A percentile compares a stretch with the other conserved stretches of the same genome.
These are phyloP conservation scores for Solanum clarkiae DNA, from an alignment of 257 asterid genomes.

Conservation along the genomic window DNA sequence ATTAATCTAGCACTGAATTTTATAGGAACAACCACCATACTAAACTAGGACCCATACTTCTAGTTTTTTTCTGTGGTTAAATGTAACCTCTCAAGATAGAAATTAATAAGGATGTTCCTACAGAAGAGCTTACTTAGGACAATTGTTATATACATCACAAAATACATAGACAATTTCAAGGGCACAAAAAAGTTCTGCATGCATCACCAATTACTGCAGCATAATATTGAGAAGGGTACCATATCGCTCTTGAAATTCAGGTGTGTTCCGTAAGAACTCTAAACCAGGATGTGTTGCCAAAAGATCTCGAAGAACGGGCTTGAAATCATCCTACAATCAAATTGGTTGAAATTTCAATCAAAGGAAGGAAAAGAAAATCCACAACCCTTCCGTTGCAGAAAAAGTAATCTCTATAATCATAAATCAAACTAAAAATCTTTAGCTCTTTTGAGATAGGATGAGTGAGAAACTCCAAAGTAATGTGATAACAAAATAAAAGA, in stretches of 20 bases:
- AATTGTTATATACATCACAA: neutral
- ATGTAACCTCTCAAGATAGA: neutral
- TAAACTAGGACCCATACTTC: neutral
- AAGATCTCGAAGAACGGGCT: constrained; percentile 89
- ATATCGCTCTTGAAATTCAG: constrained; percentile 99
- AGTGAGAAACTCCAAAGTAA: neutral
- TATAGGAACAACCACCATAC: neutral
- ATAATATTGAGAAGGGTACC: constrained; percentile 36
- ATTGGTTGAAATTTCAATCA: neutral
- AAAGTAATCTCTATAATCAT: neutral
- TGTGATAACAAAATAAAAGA: neutral
- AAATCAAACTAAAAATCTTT: neutral
- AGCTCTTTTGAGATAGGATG: neutral
- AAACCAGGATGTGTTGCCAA: constrained; percentile 95
- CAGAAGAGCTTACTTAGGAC: neutral
- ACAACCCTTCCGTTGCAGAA: neutral
- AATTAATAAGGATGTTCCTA: neutral
- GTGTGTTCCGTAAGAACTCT: constrained; percentile 95
- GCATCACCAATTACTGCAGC: neutral
- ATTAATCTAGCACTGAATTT: neutral
- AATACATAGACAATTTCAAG: neutral
- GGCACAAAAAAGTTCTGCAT: neutral
- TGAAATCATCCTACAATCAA: constrained; percentile 68
- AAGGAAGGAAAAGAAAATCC: neutral
- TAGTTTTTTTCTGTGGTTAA: neutral